phyloP scores from a whole-genome alignment of 2,329 filamentous ascomycete genomes.

The Curvularia sp. region DNA sequence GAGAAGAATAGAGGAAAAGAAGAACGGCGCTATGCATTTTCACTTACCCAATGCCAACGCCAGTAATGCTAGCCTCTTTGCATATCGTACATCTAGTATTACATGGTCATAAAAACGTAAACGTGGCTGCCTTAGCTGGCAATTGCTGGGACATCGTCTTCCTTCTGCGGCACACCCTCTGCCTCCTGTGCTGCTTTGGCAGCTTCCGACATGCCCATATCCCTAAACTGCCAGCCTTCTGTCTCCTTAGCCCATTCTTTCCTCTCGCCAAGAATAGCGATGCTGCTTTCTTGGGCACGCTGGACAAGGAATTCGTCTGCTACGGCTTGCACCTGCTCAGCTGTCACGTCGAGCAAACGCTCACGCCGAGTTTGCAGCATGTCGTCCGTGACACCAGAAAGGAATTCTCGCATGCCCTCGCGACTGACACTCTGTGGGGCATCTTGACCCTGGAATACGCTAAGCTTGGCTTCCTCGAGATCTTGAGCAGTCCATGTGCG shows the following conservation, averaged over 20 bases:
- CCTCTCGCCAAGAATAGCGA: slow-evolving; percentile 82
- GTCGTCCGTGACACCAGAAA: slow-evolving; percentile 82
- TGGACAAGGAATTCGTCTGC: slow-evolving; percentile 84
- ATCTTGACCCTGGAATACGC: slow-evolving; percentile 90
- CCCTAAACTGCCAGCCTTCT: slow-evolving; percentile 76
- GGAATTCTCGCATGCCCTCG: slow-evolving; percentile 85
- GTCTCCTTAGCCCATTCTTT: slow-evolving; percentile 71
- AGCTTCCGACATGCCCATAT: slow-evolving; percentile 68
- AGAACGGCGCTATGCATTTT: slow-evolving; percentile 20
- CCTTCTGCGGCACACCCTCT: slow-evolving; percentile 26
- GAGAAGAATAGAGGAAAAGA: slow-evolving; percentile 12
- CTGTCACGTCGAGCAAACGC: slow-evolving; percentile 83
- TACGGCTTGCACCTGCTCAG: slow-evolving; percentile 77
- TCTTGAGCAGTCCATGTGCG: slow-evolving; percentile 83
- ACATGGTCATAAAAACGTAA: slow-evolving; percentile 14
- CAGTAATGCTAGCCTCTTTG: slow-evolving; percentile 23
- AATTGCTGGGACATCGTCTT: slow-evolving; percentile 24
- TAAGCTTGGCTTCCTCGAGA: slow-evolving; percentile 94
- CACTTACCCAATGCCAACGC: slow-evolving; percentile 19
- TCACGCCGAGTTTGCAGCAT: slow-evolving; percentile 88
- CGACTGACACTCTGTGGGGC: slow-evolving; percentile 85
- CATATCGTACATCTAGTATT: slow-evolving; percentile 26
- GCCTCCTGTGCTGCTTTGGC: slow-evolving; percentile 29
- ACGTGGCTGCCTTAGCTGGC: slow-evolving; percentile 7
- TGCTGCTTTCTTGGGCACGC: slow-evolving; percentile 66